phyloP scores from a whole-genome alignment of 2,329 filamentous ascomycete species.

The Sphaerulina populicola region DNA sequence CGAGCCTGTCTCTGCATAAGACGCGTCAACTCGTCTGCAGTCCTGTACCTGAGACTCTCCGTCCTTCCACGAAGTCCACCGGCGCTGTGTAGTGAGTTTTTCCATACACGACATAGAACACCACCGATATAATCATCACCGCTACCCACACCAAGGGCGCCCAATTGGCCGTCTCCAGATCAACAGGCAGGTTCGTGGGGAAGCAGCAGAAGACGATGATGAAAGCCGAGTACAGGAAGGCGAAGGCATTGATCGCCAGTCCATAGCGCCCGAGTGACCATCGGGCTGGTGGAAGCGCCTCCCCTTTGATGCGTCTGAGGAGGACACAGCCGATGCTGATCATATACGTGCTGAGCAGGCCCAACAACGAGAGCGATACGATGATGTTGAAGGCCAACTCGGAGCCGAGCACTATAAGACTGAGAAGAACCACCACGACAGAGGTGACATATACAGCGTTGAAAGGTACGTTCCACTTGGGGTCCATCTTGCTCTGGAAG shows the following conservation, averaged over 20 bases:
- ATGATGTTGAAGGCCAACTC: slow-evolving; percentile 34
- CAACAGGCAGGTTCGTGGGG: slow-evolving; percentile 25
- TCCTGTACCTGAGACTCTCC: slow-evolving; percentile 20
- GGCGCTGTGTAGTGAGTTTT: slow-evolving; percentile 26
- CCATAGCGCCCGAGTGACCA: slow-evolving; percentile 26
- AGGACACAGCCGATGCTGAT: slow-evolving; percentile 32
- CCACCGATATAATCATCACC: slow-evolving; percentile 23
- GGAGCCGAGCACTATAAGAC: slow-evolving; percentile 33
- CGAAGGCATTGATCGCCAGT: slow-evolving; percentile 25
- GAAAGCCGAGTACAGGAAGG: slow-evolving; percentile 26
- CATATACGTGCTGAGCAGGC: slow-evolving; percentile 33
- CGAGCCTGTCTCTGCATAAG: too few species aligned
- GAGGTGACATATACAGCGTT: slow-evolving; percentile 32
- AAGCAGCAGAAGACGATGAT: slow-evolving; percentile 30
- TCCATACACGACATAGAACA: slow-evolving; percentile 26
- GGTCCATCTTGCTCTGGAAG: slow-evolving; percentile 27
- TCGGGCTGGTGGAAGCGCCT: slow-evolving; percentile 23
- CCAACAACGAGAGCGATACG: slow-evolving; percentile 31
- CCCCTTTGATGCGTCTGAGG: slow-evolving; percentile 20
- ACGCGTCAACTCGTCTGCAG: slow-evolving; percentile 21
- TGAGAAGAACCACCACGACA: slow-evolving; percentile 27
- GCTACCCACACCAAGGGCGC: slow-evolving; percentile 27
- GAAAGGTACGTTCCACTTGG: slow-evolving; percentile 30
- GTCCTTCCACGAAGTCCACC: slow-evolving; percentile 27
- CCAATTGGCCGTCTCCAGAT: slow-evolving; percentile 27